Evolutionary conservation across 495 filamentous ascomycete species (phyloP).

Genomic region (Penicillium salamii): DNA sequence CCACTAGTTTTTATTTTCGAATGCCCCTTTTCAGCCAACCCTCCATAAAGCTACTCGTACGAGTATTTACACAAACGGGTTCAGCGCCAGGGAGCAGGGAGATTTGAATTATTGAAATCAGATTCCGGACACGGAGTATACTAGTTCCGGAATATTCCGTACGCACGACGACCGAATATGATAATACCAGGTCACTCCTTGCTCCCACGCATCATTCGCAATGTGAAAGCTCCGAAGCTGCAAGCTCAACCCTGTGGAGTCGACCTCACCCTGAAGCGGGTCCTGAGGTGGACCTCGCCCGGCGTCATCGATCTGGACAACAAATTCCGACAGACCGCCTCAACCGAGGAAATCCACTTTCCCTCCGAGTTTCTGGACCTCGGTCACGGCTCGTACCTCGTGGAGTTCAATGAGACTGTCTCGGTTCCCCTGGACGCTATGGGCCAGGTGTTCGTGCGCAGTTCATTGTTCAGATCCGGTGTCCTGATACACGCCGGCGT

Average conservation of each 20-base stretch:
- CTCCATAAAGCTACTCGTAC: too few relatives aligned
- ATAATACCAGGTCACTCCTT: conserved; percentile 25
- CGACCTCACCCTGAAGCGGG: conserved; percentile 36
- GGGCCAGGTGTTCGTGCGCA: conserved; percentile 36
- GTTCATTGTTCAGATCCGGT: conserved; percentile 41
- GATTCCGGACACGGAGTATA: too few relatives aligned
- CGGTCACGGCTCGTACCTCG: conserved; percentile 33
- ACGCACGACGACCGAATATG: conserved; percentile 1
- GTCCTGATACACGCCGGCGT: conserved; percentile 38
- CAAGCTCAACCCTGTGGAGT: conserved; percentile 45
- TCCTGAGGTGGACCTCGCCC: conserved; percentile 35
- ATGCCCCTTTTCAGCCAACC: neutral
- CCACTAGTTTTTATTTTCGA: neutral
- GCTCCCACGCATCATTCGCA: conserved; percentile 29
- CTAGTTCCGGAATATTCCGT: too few relatives aligned
- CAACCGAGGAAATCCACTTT: conserved; percentile 24
- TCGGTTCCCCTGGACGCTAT: conserved; percentile 37
- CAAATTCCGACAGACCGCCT: conserved; percentile 28
- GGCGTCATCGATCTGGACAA: conserved; percentile 47
- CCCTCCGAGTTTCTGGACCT: conserved; percentile 17
- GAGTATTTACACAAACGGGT: too few relatives aligned
- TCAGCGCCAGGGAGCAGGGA: too few relatives aligned
- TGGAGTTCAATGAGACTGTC: conserved; percentile 50
- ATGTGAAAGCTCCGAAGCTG: conserved; percentile 22
- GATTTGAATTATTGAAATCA: too few relatives aligned